A percentile compares a stretch with the other conserved stretches of the same genome.
These are phyloP conservation scores for Pseudocercospora fijiensis DNA, from an alignment of 2,329 filamentous ascomycete genomes.

Conservation along the genomic window DNA sequence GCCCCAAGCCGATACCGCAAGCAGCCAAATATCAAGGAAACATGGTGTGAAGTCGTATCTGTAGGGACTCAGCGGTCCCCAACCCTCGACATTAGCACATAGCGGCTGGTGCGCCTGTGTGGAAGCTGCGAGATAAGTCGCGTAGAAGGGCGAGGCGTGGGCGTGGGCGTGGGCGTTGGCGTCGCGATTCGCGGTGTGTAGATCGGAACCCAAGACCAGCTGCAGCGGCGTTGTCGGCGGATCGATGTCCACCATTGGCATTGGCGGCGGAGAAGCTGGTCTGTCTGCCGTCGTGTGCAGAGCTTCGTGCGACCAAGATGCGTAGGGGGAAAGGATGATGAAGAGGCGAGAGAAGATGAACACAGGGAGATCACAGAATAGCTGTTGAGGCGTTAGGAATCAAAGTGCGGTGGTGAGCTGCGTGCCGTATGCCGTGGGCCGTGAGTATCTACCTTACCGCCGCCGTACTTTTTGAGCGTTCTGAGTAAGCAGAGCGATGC, in stretches of 20 bases:
- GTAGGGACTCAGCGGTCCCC: constrained; percentile 85
- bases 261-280: constrained; percentile 17
- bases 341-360: neutral
- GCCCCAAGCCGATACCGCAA: constrained; percentile 72
- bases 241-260: constrained; percentile 25
- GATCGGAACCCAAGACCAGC: constrained; percentile 18
- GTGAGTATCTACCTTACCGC: constrained; percentile 2
- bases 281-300: neutral
- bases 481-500: constrained; percentile 3
- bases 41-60: constrained; percentile 96
- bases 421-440: neutral
- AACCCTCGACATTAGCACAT: constrained; percentile 87
- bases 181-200: constrained; percentile 7
- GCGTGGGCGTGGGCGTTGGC: constrained; percentile 6
- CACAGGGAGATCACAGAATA: constrained; percentile 2
- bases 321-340: neutral
- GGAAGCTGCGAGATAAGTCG: constrained; percentile 35
- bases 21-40: constrained; percentile 90
- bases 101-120: constrained; percentile 59
- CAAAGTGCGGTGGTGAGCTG: constrained; percentile 1
- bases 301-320: constrained; percentile 5
- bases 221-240: constrained; percentile 18
- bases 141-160: constrained; percentile 18
- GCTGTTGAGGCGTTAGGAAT: constrained; percentile 1
- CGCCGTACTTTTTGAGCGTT: constrained; percentile 3